A percentile compares a stretch with the other conserved stretches of the same genome.
Evolutionary conservation across 495 filamentous ascomycete species (phyloP).

Genomic region (Penicillium steckii): DNA sequence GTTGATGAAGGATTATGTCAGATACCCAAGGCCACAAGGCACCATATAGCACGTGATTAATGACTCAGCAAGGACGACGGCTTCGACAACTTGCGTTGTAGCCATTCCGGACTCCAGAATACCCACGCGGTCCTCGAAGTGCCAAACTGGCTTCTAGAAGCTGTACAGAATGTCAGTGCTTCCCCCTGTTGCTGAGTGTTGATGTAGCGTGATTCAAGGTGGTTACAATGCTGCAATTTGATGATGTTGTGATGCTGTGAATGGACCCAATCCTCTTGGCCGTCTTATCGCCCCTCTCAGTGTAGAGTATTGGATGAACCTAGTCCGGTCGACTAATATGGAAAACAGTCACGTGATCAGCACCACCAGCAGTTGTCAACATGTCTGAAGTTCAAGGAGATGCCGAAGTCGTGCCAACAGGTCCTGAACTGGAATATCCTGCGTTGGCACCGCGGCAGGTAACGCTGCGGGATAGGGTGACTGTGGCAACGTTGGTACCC

Average conservation of each 20-base stretch:
- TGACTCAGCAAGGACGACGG: constrained; percentile 31
- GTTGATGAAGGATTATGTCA: too few species aligned
- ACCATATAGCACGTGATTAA: background rate
- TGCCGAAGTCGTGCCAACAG: constrained; percentile 51
- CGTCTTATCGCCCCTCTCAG: background rate
- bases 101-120: constrained; percentile 50
- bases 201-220: too few species aligned
- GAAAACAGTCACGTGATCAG: constrained; percentile 42
- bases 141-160: constrained; percentile 32
- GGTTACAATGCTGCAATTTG: too few species aligned
- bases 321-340: constrained; percentile 31
- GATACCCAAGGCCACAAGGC: background rate
- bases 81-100: constrained; percentile 38
- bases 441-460: constrained; percentile 79
- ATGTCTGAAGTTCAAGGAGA: constrained; percentile 93
- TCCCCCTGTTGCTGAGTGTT: constrained; percentile 9
- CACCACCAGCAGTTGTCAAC: constrained; percentile 23
- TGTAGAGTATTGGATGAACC: background rate
- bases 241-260: background rate
- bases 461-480: constrained; percentile 84
- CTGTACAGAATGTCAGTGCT: constrained; percentile 30
- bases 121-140: constrained; percentile 52
- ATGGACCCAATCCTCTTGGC: background rate
- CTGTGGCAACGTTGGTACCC: constrained; percentile 86
- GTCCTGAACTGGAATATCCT: constrained; percentile 58